These are phyloP conservation scores for Pleurotus cornucopiae DNA, from an alignment of 768 basidiomycete species.

Conservation along the genomic window DNA sequence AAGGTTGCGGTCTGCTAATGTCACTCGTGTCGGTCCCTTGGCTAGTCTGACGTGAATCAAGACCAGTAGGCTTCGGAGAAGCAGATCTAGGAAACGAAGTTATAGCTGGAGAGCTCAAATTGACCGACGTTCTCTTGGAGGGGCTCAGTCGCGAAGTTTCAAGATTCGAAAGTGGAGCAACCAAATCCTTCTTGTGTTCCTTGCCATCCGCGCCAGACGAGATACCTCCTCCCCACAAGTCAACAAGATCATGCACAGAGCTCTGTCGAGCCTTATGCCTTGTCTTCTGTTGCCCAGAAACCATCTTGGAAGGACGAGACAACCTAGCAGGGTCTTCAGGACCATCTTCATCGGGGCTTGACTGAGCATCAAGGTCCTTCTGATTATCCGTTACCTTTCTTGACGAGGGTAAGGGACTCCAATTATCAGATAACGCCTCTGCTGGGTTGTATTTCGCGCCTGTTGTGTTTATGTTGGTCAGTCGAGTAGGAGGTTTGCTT, in stretches of 20 bases:
- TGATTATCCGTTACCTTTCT: slow-evolving; percentile 18
- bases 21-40: slow-evolving; percentile 9
- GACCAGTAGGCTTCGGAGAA: slow-evolving; percentile 21
- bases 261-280: slow-evolving; percentile 58
- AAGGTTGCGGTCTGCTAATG: slow-evolving; percentile 16
- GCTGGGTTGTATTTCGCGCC: background rate
- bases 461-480: background rate
- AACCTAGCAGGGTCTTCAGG: slow-evolving; percentile 39
- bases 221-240: slow-evolving; percentile 65
- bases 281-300: slow-evolving; percentile 17
- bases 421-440: slow-evolving; percentile 40
- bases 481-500: background rate
- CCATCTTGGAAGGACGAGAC: slow-evolving; percentile 18
- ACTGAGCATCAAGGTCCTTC: slow-evolving; percentile 38
- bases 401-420: slow-evolving; percentile 36
- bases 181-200: slow-evolving; percentile 16
- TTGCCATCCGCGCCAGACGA: slow-evolving; percentile 36
- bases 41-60: slow-evolving; percentile 8
- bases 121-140: slow-evolving; percentile 10
- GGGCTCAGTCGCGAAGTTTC: slow-evolving; percentile 6
- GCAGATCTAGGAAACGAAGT: slow-evolving; percentile 11
- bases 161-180: slow-evolving; percentile 14
- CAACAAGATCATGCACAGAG: slow-evolving; percentile 81
- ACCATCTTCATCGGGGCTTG: slow-evolving; percentile 54
- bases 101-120: slow-evolving; percentile 1